Conservation (phyloP, 495 filamentous ascomycete species). For the Penicillium samsonianum region DNA sequence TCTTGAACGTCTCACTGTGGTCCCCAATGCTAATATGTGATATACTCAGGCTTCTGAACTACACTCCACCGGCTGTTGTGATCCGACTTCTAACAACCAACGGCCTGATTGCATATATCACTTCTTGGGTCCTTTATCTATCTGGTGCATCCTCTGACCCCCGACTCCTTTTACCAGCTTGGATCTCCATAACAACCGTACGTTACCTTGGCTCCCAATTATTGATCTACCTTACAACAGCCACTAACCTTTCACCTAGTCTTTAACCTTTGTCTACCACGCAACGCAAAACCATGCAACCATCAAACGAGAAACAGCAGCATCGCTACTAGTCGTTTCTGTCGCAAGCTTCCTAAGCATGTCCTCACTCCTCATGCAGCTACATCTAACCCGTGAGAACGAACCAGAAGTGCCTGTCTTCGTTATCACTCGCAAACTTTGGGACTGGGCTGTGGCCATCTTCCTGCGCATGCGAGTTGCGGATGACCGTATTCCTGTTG, state of each 20-base stretch:
- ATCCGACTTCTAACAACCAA: conserved; percentile 81
- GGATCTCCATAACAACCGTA: conserved; percentile 83
- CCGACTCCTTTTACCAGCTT: conserved; percentile 77
- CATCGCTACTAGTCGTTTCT: conserved; percentile 74
- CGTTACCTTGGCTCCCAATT: conserved; percentile 14
- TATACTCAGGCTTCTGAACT: conserved; percentile 71
- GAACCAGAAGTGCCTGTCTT: conserved; percentile 64
- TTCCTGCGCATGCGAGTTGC: conserved; percentile 46
- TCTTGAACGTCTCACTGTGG: not conserved
- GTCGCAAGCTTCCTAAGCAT: conserved; percentile 75
- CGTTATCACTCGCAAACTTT: conserved; percentile 50
- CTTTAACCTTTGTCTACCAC: conserved; percentile 77
- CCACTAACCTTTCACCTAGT: conserved; percentile 43
- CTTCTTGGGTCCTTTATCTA: conserved; percentile 75
- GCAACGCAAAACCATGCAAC: conserved; percentile 77
- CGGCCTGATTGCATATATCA: conserved; percentile 76
- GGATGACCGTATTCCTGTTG: conserved; percentile 26
- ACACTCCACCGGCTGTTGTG: conserved; percentile 80
- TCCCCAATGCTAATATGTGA: conserved; percentile 3
- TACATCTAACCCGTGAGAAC: conserved; percentile 66
- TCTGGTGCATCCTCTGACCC: conserved; percentile 74
- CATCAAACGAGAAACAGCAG: conserved; percentile 77
- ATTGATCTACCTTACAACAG: not conserved
- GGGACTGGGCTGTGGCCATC: conserved; percentile 45
- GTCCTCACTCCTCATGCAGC: conserved; percentile 66